phyloP scores from a whole-genome alignment of 169 alveolate species.

The Eimeria acervulina region DNA sequence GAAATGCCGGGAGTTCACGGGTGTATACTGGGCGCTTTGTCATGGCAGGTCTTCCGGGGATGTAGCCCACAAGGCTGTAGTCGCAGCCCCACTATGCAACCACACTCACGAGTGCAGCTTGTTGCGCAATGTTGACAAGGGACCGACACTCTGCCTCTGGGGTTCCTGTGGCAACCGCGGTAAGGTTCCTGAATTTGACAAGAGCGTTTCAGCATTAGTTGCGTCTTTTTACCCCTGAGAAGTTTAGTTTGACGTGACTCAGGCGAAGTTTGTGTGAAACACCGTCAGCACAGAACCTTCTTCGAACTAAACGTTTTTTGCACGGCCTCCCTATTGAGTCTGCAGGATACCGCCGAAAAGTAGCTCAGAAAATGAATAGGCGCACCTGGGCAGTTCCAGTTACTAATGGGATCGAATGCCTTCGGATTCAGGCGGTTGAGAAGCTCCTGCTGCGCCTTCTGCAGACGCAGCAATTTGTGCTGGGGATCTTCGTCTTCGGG shows the following conservation, averaged over 20 bases:
- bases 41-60: not conserved
- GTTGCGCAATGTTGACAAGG: constrained; percentile 19
- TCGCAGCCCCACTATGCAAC: not conserved
- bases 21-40: not conserved
- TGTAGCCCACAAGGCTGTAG: not conserved
- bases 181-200: constrained; percentile 19
- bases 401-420: constrained; percentile 47
- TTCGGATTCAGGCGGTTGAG: not conserved
- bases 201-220: not conserved
- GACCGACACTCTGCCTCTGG: constrained; percentile 62
- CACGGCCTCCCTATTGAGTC: not conserved
- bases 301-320: not conserved
- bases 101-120: constrained; percentile 34
- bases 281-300: not conserved
- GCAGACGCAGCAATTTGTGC: constrained; percentile 64
- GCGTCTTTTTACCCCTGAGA: not conserved
- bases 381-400: constrained; percentile 69
- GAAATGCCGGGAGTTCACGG: not conserved
- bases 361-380: not conserved
- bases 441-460: constrained; percentile 58
- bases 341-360: not conserved
- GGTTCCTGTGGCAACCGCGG: constrained; percentile 69
- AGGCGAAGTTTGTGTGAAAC: not conserved
- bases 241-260: not conserved
- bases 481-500: constrained; percentile 29